Conservation (phyloP, 805 yeast genomes). For the Metschnikowia cubensis region DNA sequence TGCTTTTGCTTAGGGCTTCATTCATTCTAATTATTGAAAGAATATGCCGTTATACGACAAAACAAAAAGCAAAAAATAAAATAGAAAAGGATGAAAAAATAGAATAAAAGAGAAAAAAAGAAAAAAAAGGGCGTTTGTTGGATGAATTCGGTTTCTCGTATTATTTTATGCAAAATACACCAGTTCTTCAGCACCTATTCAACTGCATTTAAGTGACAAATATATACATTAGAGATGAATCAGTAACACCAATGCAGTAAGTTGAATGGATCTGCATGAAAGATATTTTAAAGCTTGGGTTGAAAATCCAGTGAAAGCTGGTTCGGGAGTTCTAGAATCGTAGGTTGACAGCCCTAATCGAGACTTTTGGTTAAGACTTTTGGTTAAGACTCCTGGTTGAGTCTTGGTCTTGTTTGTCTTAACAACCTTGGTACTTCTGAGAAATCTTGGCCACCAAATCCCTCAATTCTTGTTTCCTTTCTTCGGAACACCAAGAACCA, state of each 20-base stretch:
- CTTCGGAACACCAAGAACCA: constrained; percentile 70
- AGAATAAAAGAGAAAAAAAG: not conserved
- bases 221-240: no score
- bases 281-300: no score
- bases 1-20: not conserved
- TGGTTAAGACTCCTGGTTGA: no score
- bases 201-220: no score
- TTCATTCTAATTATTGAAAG: not conserved
- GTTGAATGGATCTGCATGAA: no score
- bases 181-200: no score
- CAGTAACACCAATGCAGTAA: no score
- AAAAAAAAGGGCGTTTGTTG: not conserved
- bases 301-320: no score
- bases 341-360: no score
- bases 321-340: no score
- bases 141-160: not conserved
- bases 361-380: no score
- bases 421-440: constrained; percentile 28
- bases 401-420: no score
- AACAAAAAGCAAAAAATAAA: not conserved
- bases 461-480: constrained; percentile 49
- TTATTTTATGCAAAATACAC: not conserved
- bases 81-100: not conserved
- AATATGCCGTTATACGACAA: not conserved
- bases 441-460: constrained; percentile 42